Evolutionary conservation across 2,329 filamentous ascomycete genomes (phyloP).

Genomic region (Clarireedia monteithiana): DNA sequence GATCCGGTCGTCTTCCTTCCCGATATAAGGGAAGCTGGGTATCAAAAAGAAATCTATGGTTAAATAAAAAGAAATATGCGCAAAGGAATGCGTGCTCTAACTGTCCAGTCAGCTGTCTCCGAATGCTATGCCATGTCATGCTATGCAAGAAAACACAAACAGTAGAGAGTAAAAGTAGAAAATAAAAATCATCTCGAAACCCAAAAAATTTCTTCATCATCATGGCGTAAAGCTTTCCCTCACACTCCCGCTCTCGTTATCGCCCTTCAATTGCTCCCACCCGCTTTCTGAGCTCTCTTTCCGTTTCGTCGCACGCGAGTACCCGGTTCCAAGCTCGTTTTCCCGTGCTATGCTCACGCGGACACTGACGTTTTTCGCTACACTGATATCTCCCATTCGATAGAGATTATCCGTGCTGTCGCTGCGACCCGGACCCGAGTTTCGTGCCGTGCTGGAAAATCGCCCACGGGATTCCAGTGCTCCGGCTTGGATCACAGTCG

Average conservation of each 20-base stretch:
- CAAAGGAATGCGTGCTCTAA: too few relatives aligned
- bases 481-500: slow-evolving; percentile 12
- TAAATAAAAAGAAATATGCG: too few relatives aligned
- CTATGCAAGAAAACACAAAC: neutral
- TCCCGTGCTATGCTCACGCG: slow-evolving; percentile 9
- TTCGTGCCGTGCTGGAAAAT: too few relatives aligned
- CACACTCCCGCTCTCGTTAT: neutral
- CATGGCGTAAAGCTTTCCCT: slow-evolving; percentile 2
- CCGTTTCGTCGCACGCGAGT: neutral
- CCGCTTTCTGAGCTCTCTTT: neutral
- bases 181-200: neutral
- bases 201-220: neutral
- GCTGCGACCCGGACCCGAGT: neutral
- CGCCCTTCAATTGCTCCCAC: neutral
- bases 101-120: too few relatives aligned
- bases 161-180: neutral
- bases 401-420: slow-evolving; percentile 22
- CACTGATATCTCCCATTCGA: slow-evolving; percentile 18
- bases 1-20: too few relatives aligned
- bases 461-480: slow-evolving; percentile 4
- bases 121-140: neutral
- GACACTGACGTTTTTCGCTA: slow-evolving; percentile 22
- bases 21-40: too few relatives aligned
- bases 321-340: neutral
- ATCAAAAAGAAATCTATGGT: too few relatives aligned